These are phyloP conservation scores for Pichia paraexigua DNA, from an alignment of 805 yeast species.

Conservation along the genomic window DNA sequence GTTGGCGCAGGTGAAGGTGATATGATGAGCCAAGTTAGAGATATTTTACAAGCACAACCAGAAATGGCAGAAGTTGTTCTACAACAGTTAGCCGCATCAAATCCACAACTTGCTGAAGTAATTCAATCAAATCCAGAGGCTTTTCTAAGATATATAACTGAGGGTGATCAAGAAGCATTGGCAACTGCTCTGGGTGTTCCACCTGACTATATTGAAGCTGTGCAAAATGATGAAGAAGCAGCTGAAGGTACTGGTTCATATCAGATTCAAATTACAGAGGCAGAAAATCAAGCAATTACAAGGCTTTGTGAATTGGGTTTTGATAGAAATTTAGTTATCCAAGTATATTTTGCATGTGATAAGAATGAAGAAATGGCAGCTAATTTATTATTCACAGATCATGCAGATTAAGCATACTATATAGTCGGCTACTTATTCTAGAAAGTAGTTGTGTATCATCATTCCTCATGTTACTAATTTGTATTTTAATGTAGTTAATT, in stretches of 20 bases:
- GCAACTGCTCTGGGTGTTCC: conserved; percentile 35
- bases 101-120: conserved; percentile 78
- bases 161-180: conserved; percentile 50
- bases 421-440: neutral
- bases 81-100: conserved; percentile 69
- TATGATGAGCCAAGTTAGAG: conserved; percentile 52
- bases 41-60: conserved; percentile 77
- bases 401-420: conserved; percentile 24
- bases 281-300: conserved; percentile 82
- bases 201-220: conserved; percentile 30
- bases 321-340: conserved; percentile 77
- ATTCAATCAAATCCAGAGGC: conserved; percentile 87
- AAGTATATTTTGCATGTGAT: conserved; percentile 96
- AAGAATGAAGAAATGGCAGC: conserved; percentile 97
- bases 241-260: conserved; percentile 31
- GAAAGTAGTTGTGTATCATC: neutral
- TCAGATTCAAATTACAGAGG: conserved; percentile 56
- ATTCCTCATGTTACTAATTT: neutral
- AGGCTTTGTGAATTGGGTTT: conserved; percentile 91
- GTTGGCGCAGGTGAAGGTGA: conserved; percentile 24
- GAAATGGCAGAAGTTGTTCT: conserved; percentile 78
- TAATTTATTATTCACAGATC: conserved; percentile 70
- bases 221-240: conserved; percentile 30
- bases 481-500: neutral
- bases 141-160: conserved; percentile 65